Evolutionary conservation across 805 yeast genomes (phyloP).

Genomic region (Teunomyces barrocoloradensis): DNA sequence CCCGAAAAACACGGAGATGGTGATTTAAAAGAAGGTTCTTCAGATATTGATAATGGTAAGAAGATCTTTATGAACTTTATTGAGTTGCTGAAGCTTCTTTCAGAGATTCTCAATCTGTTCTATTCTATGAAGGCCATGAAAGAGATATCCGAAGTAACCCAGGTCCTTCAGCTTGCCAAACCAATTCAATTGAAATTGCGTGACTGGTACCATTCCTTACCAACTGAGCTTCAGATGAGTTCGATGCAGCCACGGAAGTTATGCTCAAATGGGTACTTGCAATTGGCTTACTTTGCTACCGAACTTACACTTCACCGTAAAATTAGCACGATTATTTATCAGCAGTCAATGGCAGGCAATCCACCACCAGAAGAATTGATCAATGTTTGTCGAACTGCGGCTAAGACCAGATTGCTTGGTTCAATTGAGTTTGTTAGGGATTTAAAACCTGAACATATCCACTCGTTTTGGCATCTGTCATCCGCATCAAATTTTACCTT

Average conservation of each 20-base stretch:
- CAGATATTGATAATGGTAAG: slow-evolving; percentile 71
- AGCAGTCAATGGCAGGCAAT: slow-evolving; percentile 31
- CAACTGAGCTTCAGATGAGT: slow-evolving; percentile 61
- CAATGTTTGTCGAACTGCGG: slow-evolving; percentile 78
- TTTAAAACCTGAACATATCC: slow-evolving; percentile 77
- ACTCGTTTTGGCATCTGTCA: slow-evolving; percentile 87
- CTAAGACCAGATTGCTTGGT: slow-evolving; percentile 75
- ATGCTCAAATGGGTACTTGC: slow-evolving; percentile 75
- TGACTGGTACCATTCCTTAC: slow-evolving; percentile 75
- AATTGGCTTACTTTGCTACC: slow-evolving; percentile 83
- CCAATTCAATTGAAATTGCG: slow-evolving; percentile 71
- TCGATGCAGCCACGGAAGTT: slow-evolving; percentile 58
- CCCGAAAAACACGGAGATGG: slow-evolving; percentile 65
- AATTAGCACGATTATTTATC: slow-evolving; percentile 55
- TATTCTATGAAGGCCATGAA: slow-evolving; percentile 68
- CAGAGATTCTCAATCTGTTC: slow-evolving; percentile 69
- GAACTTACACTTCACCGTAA: slow-evolving; percentile 84
- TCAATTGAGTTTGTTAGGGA: slow-evolving; percentile 77
- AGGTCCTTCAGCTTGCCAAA: slow-evolving; percentile 72
- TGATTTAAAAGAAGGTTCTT: slow-evolving; percentile 53
- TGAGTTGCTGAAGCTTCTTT: slow-evolving; percentile 61
- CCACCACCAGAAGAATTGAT: slow-evolving; percentile 36
- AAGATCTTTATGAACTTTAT: slow-evolving; percentile 66
- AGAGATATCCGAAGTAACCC: slow-evolving; percentile 56
- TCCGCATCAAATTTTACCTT: slow-evolving; percentile 75